Base-by-base conservation (phyloP, 1,284 basidiomycete species). In the Amylostereum areolatum region DNA sequence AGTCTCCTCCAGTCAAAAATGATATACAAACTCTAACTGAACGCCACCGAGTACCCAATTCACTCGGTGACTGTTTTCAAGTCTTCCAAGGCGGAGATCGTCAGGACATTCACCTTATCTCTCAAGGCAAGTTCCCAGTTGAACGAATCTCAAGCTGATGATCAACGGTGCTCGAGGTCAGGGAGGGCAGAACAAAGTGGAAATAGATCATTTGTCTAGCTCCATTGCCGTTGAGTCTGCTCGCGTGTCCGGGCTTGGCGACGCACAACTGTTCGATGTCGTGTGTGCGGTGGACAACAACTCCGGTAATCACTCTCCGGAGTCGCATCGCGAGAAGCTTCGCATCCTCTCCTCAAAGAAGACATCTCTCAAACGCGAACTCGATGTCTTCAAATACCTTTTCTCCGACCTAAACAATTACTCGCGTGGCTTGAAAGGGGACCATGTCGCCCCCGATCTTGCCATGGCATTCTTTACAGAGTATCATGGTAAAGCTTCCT, bases 131-230 rank as follows among this genome's bases (percentile, higher is more conserved):
- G 61, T 52, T 5, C 7, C 29, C 46, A 40, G n/a, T 28, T 3
- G 18, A 18, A 18, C 18, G 18, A 18, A 18, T 18, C 18, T 18
- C 18, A 18, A 18, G 18, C 18, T 18, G 41, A 24, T 43, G 41
- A 28, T 28, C 6, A 27, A 29, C 25, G 11, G 8, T 28, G 11
- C 12, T 43, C 7, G 25, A 18, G 18, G 18, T 37, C 46, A 80
- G 78, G 63, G 64, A 50, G 78, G 78, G 1, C 70, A 69, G 46
- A 80, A 73, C 54, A 72, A 73, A 52, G 55, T 81, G 43, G 64
- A 70, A 45, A 74, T 81, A 36, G 63, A 55, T 30, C 67, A 67
- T 39, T 66, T 81, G 9, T 66, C 78, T 5, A 69, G 69, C 54
- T 65, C 61, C 33, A 71, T 80, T 45, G 75, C 77, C 52, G 67